Percentiles rank a stretch among this genome's conserved stretches.
Evolutionary conservation across 345 rosid species (phyloP).

Genomic region (Brassica napus): DNA sequence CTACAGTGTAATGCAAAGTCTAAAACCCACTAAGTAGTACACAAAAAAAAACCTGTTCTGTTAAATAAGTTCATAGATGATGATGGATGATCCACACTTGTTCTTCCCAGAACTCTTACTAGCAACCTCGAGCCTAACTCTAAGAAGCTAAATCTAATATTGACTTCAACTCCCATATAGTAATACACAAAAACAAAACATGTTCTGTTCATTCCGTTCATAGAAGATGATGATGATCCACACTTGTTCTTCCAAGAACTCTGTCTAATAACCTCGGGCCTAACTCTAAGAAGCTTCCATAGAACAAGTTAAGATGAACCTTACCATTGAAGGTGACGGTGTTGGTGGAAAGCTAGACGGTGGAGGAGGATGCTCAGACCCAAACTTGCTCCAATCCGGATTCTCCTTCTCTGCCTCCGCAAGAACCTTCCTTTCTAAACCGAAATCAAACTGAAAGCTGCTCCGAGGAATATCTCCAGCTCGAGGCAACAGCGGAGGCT

Average conservation of each 20-base stretch:
- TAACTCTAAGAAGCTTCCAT: background rate
- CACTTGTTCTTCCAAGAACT: no score
- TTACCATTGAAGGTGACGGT: constrained; percentile 49
- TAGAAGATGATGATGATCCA: background rate
- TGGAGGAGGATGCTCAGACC: constrained; percentile 48
- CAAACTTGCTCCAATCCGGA: constrained; percentile 74
- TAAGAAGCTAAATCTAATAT: background rate
- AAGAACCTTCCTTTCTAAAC: constrained; percentile 65
- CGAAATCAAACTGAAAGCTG: constrained; percentile 79
- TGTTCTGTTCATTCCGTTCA: background rate
- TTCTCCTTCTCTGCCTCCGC: constrained; percentile 73
- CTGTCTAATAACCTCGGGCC: no score
- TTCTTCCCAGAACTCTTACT: background rate
- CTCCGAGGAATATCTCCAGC: constrained; percentile 72
- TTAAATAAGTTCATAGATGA: background rate
- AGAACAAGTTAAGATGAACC: background rate
- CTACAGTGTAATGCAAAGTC: background rate
- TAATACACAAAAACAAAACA: background rate
- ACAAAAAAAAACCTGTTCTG: background rate
- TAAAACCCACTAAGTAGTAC: background rate
- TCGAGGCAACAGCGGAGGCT: constrained; percentile 68
- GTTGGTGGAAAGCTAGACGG: constrained; percentile 50
- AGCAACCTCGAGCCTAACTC: background rate
- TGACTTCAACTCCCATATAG: background rate
- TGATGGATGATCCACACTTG: background rate